Conservation (phyloP, 352 stramenopile species). For the Globisporangium sylvaticum region DNA sequence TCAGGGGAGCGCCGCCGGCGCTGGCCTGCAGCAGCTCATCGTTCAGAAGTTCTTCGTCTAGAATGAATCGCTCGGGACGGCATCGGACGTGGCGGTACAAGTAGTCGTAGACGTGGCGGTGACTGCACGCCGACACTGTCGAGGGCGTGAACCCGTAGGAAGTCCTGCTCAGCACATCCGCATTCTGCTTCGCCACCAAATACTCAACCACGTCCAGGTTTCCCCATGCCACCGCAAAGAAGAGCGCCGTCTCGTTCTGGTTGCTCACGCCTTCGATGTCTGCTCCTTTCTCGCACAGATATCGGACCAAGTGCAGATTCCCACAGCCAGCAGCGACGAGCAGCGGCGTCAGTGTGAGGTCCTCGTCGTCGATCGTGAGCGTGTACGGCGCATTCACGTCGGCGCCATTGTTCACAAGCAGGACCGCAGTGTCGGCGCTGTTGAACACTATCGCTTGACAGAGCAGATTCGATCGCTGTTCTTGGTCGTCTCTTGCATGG, state of each 20-base stretch:
- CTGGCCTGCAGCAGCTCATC: not conserved
- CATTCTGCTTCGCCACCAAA: not conserved
- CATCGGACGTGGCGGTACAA: not conserved
- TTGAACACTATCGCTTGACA: conserved; percentile 2
- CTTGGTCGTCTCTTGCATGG: not conserved
- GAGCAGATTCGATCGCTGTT: not conserved
- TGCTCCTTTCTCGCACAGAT: not conserved
- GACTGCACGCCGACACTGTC: not conserved
- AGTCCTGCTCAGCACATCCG: not conserved
- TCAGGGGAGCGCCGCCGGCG: not conserved
- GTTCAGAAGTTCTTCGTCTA: not conserved
- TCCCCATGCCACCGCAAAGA: not conserved
- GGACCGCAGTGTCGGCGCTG: not conserved
- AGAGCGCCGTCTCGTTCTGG: not conserved
- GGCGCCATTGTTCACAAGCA: not conserved
- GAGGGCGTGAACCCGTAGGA: not conserved
- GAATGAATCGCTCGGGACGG: not conserved
- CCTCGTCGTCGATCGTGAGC: not conserved
- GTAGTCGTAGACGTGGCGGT: not conserved
- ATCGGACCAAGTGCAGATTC: not conserved
- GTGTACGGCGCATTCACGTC: conserved; percentile 1
- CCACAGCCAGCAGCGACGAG: conserved; percentile 2
- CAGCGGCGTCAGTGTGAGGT: not conserved
- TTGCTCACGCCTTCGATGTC: not conserved
- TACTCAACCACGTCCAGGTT: not conserved